Percentiles rank a stretch among this genome's conserved stretches.
These are phyloP conservation scores for Geosiphon pyriformis DNA, from an alignment of 192 early-diverging fungal genomes.

Conservation along the genomic window DNA sequence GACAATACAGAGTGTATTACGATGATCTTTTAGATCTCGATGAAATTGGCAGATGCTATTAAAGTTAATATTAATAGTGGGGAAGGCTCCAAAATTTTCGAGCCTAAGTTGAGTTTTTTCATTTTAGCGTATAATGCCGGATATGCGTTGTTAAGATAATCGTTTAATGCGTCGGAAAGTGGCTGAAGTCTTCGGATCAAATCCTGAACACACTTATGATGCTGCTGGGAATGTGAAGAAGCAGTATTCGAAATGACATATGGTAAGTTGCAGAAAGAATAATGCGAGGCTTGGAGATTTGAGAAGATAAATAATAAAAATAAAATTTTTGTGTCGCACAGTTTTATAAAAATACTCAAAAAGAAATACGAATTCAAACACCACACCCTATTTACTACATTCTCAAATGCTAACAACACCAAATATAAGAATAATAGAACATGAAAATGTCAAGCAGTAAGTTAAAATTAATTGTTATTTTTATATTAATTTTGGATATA, in stretches of 20 bases:
- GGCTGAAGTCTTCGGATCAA: conserved; percentile 6
- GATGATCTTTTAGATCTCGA: conserved; percentile 12
- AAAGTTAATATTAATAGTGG: conserved; percentile 7
- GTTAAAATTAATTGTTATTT: conserved; percentile 11
- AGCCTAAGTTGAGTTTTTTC: not conserved
- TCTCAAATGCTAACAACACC: conserved; percentile 1
- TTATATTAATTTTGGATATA: conserved; percentile 17
- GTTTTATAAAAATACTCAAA: too few species aligned
- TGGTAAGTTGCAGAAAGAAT: too few species aligned
- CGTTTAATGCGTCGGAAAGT: not conserved
- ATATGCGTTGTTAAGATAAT: conserved; percentile 2
- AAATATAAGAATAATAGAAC: not conserved
- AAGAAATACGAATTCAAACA: too few species aligned
- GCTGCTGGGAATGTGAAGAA: not conserved
- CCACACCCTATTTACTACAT: not conserved
- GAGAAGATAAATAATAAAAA: too few species aligned
- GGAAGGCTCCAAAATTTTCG: conserved; percentile 2
- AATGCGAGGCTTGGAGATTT: too few species aligned
- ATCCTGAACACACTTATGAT: not conserved
- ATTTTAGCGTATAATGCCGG: conserved; percentile 7
- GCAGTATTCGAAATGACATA: not conserved
- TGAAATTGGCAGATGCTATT: conserved; percentile 16
- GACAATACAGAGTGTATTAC: not conserved
- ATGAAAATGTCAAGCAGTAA: conserved; percentile 14
- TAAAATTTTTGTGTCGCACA: too few species aligned